A percentile compares a stretch with the other conserved stretches of the same genome.
Evolutionary conservation across 2,329 filamentous ascomycete species (phyloP).

Genomic region (Thielaviopsis cerberus): DNA sequence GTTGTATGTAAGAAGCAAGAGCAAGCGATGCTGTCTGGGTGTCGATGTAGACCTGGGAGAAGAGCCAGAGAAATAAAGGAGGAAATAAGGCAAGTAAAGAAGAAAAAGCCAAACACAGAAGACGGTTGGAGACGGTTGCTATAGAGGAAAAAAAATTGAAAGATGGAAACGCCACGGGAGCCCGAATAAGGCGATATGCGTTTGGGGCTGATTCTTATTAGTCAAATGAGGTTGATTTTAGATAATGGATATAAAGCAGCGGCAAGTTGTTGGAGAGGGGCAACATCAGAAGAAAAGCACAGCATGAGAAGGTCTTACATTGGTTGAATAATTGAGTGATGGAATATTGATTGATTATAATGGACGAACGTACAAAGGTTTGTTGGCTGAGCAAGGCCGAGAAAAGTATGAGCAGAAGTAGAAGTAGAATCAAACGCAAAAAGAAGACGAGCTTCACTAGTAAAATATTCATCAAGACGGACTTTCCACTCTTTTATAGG

Average conservation of each 20-base stretch:
- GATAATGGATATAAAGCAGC: slow-evolving; percentile 14
- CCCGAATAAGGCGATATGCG: not conserved
- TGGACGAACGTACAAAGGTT: not conserved
- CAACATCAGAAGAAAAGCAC: slow-evolving; percentile 4
- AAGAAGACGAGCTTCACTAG: not conserved
- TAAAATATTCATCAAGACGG: not conserved
- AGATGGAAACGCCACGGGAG: not conserved
- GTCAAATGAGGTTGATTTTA: slow-evolving; percentile 16
- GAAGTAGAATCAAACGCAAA: not conserved
- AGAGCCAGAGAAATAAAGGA: not conserved
- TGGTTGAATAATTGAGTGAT: not conserved
- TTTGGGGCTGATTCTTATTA: slow-evolving; percentile 15
- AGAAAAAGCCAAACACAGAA: not conserved
- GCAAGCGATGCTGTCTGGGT: not conserved
- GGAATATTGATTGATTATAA: not conserved
- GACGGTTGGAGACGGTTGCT: not conserved
- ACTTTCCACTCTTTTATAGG: not conserved
- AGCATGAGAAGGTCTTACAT: not conserved
- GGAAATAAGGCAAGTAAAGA: not conserved
- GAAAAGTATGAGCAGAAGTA: not conserved
- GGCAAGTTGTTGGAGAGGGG: slow-evolving; percentile 9
- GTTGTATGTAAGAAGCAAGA: not conserved
- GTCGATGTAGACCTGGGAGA: not conserved
- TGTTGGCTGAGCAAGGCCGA: not conserved
- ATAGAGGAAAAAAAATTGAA: not conserved